These are phyloP conservation scores for Juglanconis sp. DNA, from an alignment of 2,329 filamentous ascomycete genomes.

Conservation along the genomic window DNA sequence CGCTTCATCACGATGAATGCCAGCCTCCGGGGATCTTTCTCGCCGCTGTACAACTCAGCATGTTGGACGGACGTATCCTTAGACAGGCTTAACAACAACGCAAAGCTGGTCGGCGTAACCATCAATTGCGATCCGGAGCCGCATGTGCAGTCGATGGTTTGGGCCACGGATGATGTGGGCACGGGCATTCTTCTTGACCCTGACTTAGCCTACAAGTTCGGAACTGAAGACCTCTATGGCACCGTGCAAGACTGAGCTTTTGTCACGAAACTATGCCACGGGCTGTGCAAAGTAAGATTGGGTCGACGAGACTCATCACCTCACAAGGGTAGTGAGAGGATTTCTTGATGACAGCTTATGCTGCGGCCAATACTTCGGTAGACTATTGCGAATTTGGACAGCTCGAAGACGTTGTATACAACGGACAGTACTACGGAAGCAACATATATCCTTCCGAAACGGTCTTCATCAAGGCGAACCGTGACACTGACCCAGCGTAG, in stretches of 20 bases:
- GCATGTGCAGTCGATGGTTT: conserved; percentile 32
- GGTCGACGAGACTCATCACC: conserved; percentile 23
- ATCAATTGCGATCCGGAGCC: conserved; percentile 28
- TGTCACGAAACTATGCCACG: conserved; percentile 23
- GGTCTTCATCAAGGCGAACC: conserved; percentile 4
- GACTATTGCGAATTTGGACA: not conserved
- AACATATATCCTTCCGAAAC: conserved; percentile 11
- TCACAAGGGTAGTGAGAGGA: conserved; percentile 29
- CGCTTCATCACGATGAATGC: conserved; percentile 31
- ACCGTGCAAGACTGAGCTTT: conserved; percentile 19
- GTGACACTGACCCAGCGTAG: not conserved
- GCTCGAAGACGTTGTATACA: not conserved
- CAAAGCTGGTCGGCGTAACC: conserved; percentile 33
- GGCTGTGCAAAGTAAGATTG: conserved; percentile 25
- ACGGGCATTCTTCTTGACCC: conserved; percentile 29
- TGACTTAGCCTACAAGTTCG: conserved; percentile 13
- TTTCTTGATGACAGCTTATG: conserved; percentile 27
- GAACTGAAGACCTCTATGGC: conserved; percentile 19
- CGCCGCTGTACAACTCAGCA: conserved; percentile 26
- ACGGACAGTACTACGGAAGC: not conserved
- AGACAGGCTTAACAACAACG: conserved; percentile 25
- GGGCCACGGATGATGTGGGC: conserved; percentile 30
- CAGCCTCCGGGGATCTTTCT: conserved; percentile 29
- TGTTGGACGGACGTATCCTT: conserved; percentile 32
- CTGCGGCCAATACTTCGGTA: not conserved